phyloP scores from a whole-genome alignment of 306 rosid species.

The Quercus suber region DNA sequence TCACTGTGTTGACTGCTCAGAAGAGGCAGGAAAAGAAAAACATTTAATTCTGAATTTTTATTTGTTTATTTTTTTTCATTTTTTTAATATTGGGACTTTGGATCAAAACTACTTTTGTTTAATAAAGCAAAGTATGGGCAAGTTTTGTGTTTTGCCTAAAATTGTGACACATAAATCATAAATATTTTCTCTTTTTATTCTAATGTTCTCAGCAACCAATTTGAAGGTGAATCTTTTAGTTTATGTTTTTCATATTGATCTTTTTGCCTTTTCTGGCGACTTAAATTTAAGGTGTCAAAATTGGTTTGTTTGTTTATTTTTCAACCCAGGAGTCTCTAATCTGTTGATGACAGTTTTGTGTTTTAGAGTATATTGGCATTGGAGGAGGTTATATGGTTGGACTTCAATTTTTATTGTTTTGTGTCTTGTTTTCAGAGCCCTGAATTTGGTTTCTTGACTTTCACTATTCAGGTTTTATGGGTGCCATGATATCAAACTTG shows the following conservation, averaged over 20 bases:
- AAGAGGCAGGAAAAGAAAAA: not conserved
- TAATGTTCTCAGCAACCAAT: not conserved
- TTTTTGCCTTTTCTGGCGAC: not conserved
- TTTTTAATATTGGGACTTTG: not conserved
- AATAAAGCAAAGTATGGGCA: not conserved
- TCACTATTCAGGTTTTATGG: conserved; percentile 74
- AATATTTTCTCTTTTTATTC: not conserved
- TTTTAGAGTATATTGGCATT: not conserved
- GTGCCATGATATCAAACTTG: conserved; percentile 93
- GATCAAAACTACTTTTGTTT: not conserved
- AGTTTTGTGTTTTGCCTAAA: not conserved
- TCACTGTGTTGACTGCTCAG: not conserved
- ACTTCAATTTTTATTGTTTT: not conserved
- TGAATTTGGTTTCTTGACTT: conserved; percentile 9
- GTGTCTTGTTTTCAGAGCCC: not conserved
- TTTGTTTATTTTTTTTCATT: too few relatives aligned
- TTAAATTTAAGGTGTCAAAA: not conserved
- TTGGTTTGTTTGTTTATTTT: not conserved
- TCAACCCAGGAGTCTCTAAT: not conserved
- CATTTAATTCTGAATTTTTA: not conserved
- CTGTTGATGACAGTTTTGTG: not conserved
- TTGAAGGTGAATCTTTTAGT: not conserved
- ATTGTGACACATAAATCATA: not conserved
- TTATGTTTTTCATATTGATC: not conserved
- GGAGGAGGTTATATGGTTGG: conserved; percentile 1